Percentiles rank a stretch among this genome's conserved stretches.
These are phyloP conservation scores for Irpex rosettiformis DNA, from an alignment of 1,284 basidiomycete species.

Conservation along the genomic window DNA sequence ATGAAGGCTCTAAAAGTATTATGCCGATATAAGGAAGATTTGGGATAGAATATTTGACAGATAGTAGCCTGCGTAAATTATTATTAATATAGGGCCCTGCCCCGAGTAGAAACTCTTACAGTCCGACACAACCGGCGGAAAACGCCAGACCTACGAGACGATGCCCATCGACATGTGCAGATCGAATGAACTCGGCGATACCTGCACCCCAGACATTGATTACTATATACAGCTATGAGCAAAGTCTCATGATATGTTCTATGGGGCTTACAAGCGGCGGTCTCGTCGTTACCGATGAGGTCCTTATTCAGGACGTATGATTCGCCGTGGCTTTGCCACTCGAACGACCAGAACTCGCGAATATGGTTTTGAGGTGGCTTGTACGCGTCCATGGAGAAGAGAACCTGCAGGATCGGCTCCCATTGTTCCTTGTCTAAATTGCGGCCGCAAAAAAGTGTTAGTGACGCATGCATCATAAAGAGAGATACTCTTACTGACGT, in stretches of 20 bases:
- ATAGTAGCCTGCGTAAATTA: background rate
- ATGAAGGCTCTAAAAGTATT: constrained; percentile 5
- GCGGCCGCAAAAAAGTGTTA: background rate
- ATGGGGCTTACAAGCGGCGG: background rate
- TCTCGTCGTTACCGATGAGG: background rate
- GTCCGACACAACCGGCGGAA: background rate
- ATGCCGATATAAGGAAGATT: constrained; percentile 1
- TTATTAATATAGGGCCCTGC: too few relatives aligned
- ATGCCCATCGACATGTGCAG: background rate
- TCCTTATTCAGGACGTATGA: background rate
- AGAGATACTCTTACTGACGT: background rate
- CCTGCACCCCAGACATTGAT: background rate
- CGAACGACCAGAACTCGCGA: background rate
- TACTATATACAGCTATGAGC: background rate
- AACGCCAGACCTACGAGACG: background rate
- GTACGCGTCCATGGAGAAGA: background rate
- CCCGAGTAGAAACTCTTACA: too few relatives aligned
- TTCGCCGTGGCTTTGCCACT: background rate
- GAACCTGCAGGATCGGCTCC: background rate
- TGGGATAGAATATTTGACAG: background rate
- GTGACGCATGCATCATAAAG: background rate
- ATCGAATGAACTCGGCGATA: background rate
- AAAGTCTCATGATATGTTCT: too few relatives aligned
- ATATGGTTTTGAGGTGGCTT: background rate
- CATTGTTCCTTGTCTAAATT: background rate